These are phyloP conservation scores for Flagelloscypha sp. DNA, from an alignment of 768 basidiomycete genomes.

Conservation along the genomic window DNA sequence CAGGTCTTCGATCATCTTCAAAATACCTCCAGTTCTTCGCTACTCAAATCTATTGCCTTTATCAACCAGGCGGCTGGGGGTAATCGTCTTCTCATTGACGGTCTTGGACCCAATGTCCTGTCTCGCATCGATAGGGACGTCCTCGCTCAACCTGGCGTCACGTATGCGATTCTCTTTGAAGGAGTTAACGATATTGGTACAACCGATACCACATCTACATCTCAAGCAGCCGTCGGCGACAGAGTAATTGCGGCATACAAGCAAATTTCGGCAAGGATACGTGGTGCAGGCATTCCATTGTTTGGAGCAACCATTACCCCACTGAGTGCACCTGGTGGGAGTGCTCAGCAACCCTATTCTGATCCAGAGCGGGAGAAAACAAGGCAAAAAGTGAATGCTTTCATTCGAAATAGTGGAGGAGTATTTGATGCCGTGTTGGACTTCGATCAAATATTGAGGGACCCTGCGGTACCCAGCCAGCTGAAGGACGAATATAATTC, in stretches of 20 bases:
- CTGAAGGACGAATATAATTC: slow-evolving; percentile 30
- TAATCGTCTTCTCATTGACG: slow-evolving; percentile 42
- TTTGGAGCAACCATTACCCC: slow-evolving; percentile 47
- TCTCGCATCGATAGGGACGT: slow-evolving; percentile 45
- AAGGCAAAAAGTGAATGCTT: slow-evolving; percentile 34
- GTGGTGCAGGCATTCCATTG: slow-evolving; percentile 33
- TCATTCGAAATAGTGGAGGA: slow-evolving; percentile 23
- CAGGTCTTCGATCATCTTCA: slow-evolving; percentile 35
- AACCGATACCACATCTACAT: slow-evolving; percentile 22
- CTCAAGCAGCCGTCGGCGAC: slow-evolving; percentile 30
- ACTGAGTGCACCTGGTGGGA: slow-evolving; percentile 26
- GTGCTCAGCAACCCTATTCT: slow-evolving; percentile 29
- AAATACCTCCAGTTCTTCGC: slow-evolving; percentile 19
- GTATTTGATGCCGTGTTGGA: slow-evolving; percentile 18
- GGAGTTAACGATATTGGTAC: slow-evolving; percentile 48
- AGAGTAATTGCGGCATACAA: slow-evolving; percentile 35
- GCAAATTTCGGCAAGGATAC: slow-evolving; percentile 36
- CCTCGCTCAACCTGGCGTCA: slow-evolving; percentile 36
- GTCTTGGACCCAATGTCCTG: slow-evolving; percentile 38
- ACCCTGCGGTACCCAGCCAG: slow-evolving; percentile 29
- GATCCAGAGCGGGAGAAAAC: slow-evolving; percentile 31
- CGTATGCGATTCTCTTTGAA: slow-evolving; percentile 42
- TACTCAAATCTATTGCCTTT: slow-evolving; percentile 34
- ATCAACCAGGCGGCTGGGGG: slow-evolving; percentile 46
- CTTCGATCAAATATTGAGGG: slow-evolving; percentile 34